Evolutionary conservation across 2,329 filamentous ascomycete genomes (phyloP).

Genomic region (Clathrospora elynae): DNA sequence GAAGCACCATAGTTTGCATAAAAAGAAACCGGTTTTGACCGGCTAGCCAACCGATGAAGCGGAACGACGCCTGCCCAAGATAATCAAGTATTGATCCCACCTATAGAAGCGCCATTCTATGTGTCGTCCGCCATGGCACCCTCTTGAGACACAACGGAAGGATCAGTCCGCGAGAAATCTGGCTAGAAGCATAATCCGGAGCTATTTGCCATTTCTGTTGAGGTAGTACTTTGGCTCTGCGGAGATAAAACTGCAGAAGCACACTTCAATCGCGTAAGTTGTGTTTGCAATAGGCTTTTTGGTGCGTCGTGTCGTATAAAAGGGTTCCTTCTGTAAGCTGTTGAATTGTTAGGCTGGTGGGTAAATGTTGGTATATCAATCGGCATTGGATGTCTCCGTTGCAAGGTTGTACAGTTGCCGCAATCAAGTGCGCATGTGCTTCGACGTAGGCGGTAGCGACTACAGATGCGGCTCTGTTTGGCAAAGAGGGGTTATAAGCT

Average conservation of each 20-base stretch:
- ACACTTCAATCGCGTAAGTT: too few species aligned
- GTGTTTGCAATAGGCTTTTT: too few species aligned
- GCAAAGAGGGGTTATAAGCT: slow-evolving; percentile 25
- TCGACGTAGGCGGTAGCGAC: slow-evolving; percentile 2
- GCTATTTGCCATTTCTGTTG: too few species aligned
- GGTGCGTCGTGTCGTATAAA: too few species aligned
- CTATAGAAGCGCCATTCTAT: slow-evolving; percentile 22
- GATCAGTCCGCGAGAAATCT: slow-evolving; percentile 8
- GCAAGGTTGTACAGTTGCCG: slow-evolving; percentile 9
- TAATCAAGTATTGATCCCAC: slow-evolving; percentile 24
- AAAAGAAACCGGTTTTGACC: slow-evolving; percentile 18
- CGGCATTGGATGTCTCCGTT: not conserved
- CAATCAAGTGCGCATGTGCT: slow-evolving; percentile 18
- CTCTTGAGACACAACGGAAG: slow-evolving; percentile 10
- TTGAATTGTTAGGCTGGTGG: not conserved
- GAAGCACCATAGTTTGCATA: slow-evolving; percentile 27
- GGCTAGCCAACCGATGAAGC: slow-evolving; percentile 25
- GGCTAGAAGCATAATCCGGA: slow-evolving; percentile 8
- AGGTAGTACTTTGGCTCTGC: not conserved
- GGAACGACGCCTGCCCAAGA: slow-evolving; percentile 23
- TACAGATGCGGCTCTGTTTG: slow-evolving; percentile 29
- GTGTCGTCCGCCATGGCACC: slow-evolving; percentile 10
- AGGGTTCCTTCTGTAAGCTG: too few species aligned
- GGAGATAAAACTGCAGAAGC: not conserved
- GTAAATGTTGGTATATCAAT: not conserved